A percentile compares a stretch with the other conserved stretches of the same genome.
Evolutionary conservation across 2,329 filamentous ascomycete genomes (phyloP).

Genomic region (Alternaria longipes): DNA sequence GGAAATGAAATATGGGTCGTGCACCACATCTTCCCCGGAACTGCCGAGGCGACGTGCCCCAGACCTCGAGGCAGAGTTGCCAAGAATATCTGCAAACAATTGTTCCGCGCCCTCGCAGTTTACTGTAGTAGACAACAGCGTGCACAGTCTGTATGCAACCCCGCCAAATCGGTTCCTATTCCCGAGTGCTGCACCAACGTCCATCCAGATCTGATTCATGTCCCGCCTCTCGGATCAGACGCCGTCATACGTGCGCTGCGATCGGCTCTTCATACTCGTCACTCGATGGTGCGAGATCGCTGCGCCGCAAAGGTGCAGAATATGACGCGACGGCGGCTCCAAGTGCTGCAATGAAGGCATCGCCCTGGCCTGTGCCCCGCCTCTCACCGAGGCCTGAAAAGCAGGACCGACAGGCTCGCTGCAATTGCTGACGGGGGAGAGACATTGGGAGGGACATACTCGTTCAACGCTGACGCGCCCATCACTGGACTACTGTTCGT

Average conservation of each 20-base stretch:
- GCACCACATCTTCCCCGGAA: background rate
- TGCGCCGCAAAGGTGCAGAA: constrained; percentile 3
- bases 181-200: background rate
- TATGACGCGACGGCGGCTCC: background rate
- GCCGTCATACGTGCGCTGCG: background rate
- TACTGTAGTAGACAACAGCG: background rate
- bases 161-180: background rate
- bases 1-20: background rate
- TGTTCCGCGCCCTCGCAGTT: background rate
- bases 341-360: too few relatives aligned
- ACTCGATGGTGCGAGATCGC: background rate
- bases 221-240: background rate
- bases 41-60: background rate
- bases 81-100: background rate
- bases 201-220: background rate
- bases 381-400: background rate
- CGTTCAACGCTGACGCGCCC: background rate
- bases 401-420: background rate
- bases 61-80: background rate
- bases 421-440: too few relatives aligned
- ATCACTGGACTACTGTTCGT: background rate
- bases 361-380: too few relatives aligned
- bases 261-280: background rate
- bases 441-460: background rate
- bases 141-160: background rate